Evolutionary conservation across 169 alveolate species (phyloP).

Genomic region (Neospora caninum): DNA sequence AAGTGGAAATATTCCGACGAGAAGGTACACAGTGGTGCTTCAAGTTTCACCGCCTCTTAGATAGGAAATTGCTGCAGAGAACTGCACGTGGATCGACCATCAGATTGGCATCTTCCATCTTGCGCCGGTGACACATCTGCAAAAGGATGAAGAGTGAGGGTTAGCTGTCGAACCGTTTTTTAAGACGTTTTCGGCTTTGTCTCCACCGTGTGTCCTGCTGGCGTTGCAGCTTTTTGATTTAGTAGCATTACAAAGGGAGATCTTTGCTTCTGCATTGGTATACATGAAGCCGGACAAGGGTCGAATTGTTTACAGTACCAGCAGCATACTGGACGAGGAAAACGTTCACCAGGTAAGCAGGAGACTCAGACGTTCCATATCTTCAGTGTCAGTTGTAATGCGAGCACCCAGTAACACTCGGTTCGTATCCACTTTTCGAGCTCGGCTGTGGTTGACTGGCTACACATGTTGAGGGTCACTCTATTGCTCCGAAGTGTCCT

Average conservation of each 20-base stretch:
- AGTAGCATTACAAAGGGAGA: constrained; percentile 79
- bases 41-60: background rate
- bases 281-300: constrained; percentile 85
- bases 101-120: too few species aligned
- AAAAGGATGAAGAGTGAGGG: too few species aligned
- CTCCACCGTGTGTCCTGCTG: background rate
- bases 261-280: constrained; percentile 79
- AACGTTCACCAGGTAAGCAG: constrained; percentile 78
- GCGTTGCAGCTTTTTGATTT: constrained; percentile 54
- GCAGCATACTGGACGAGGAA: constrained; percentile 89
- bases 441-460: background rate
- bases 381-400: too few species aligned
- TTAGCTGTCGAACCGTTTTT: too few species aligned
- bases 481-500: background rate
- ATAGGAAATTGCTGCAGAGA: too few species aligned
- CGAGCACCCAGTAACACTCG: too few species aligned
- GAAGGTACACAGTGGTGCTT: constrained; percentile 61
- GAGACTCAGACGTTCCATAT: background rate
- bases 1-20: constrained; percentile 86
- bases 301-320: constrained; percentile 90
- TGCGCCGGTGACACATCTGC: too few species aligned
- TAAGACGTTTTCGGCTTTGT: background rate
- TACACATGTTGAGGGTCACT: background rate
- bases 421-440: too few species aligned
- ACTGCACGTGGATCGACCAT: too few species aligned